Conservation (phyloP, 257 asterid species). For the Solanum virginianum region DNA sequence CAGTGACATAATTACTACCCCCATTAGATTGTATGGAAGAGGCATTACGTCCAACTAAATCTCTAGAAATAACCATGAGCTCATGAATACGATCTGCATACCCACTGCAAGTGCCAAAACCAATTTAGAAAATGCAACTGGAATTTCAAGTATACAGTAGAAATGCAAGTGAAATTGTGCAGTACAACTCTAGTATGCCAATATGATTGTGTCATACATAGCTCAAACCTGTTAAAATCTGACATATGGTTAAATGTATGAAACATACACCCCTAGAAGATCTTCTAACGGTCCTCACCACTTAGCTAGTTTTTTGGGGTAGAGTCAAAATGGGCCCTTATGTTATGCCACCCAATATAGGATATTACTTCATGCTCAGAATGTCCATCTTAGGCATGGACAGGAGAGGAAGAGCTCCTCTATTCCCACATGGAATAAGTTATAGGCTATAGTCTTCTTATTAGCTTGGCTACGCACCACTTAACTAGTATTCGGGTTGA, state of each 20-base stretch:
- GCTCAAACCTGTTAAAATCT: not conserved
- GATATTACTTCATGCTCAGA: not conserved
- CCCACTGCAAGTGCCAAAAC: slow-evolving; percentile 58
- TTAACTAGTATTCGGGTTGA: not conserved
- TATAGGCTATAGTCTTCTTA: not conserved
- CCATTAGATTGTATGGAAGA: slow-evolving; percentile 72
- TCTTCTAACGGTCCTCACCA: not conserved
- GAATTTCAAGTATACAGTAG: not conserved
- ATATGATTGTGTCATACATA: not conserved
- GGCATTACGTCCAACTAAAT: slow-evolving; percentile 51
- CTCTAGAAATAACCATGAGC: slow-evolving; percentile 80
- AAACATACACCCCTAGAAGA: not conserved
- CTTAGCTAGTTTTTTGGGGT: not conserved
- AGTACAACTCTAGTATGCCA: not conserved
- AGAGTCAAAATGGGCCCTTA: not conserved
- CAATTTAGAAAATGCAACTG: not conserved
- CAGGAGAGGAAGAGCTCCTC: not conserved
- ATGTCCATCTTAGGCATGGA: not conserved
- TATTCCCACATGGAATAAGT: not conserved
- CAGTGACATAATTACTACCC: slow-evolving; percentile 74
- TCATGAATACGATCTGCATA: slow-evolving; percentile 98
- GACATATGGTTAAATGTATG: not conserved
- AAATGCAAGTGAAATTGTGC: not conserved
- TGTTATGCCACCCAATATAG: not conserved
- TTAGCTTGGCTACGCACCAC: not conserved